Conservation (phyloP, 805 yeast species). For the Zygosaccharomyces bisporus region DNA sequence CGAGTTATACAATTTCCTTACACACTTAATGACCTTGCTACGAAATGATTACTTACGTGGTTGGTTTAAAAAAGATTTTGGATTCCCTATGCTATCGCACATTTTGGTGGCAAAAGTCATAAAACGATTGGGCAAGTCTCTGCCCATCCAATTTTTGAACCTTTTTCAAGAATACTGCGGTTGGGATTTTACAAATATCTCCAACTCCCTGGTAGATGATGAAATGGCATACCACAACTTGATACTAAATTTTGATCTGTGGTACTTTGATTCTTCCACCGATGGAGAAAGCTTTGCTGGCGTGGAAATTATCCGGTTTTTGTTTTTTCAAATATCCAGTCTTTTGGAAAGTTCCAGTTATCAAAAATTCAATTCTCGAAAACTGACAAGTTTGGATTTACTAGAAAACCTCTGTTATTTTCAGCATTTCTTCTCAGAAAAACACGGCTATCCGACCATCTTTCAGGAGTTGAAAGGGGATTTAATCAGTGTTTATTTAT, state of each 20-base stretch:
- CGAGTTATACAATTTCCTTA: slow-evolving; percentile 14
- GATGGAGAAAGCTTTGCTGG: slow-evolving; percentile 22
- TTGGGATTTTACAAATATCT: slow-evolving; percentile 47
- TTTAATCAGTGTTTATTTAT: slow-evolving; percentile 18
- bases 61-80: slow-evolving; percentile 22
- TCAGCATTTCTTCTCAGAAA: slow-evolving; percentile 35
- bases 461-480: slow-evolving; percentile 37
- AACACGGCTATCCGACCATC: slow-evolving; percentile 38
- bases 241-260: slow-evolving; percentile 60
- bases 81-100: slow-evolving; percentile 24
- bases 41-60: slow-evolving; percentile 14
- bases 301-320: slow-evolving; percentile 46
- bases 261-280: slow-evolving; percentile 37
- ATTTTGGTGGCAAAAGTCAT: slow-evolving; percentile 16
- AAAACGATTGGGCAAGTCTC: slow-evolving; percentile 22
- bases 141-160: slow-evolving; percentile 45
- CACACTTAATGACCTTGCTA: slow-evolving; percentile 22
- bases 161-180: slow-evolving; percentile 53
- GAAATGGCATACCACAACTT: slow-evolving; percentile 53
- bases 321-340: slow-evolving; percentile 56
- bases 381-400: slow-evolving; percentile 50
- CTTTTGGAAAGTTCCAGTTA: slow-evolving; percentile 52
- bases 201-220: slow-evolving; percentile 55
- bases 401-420: slow-evolving; percentile 35
- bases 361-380: slow-evolving; percentile 47